phyloP scores from a whole-genome alignment of 2,329 filamentous ascomycete genomes.

The Sporothrix schenckii region DNA sequence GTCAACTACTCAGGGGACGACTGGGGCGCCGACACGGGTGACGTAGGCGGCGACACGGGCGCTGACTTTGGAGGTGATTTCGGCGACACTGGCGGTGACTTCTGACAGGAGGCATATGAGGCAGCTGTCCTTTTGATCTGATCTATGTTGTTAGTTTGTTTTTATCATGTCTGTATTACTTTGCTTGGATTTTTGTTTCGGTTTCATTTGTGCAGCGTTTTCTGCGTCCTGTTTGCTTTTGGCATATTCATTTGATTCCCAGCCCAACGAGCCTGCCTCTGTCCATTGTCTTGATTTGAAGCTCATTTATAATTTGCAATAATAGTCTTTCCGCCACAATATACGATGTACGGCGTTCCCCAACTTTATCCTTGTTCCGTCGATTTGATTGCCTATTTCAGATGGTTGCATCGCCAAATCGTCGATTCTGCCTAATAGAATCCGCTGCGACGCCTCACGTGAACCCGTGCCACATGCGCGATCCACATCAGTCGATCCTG shows the following conservation, averaged over 20 bases:
- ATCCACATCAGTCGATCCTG: background rate
- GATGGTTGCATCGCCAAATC: background rate
- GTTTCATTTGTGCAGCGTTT: background rate
- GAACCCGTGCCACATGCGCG: background rate
- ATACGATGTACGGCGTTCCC: background rate
- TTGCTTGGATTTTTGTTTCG: background rate
- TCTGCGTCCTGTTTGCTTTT: background rate
- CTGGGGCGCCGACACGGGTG: conserved; percentile 31
- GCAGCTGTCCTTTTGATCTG: background rate
- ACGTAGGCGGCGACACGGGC: conserved; percentile 13
- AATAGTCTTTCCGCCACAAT: background rate
- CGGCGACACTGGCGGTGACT: background rate
- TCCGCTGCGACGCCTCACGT: background rate
- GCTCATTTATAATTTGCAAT: background rate
- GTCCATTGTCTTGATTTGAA: background rate
- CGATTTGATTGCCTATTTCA: background rate
- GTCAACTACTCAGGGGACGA: conserved; percentile 35
- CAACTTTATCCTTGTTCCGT: background rate
- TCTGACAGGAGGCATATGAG: too few relatives aligned
- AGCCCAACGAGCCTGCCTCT: background rate
- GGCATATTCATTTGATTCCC: conserved; percentile 9
- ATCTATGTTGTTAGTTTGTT: too few relatives aligned
- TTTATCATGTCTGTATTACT: conserved; percentile 1
- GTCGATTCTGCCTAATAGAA: conserved; percentile 8
- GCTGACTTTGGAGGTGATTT: background rate